Evolutionary conservation across 2,329 filamentous ascomycete species (phyloP).

Genomic region (Alternaria brassicicola): DNA sequence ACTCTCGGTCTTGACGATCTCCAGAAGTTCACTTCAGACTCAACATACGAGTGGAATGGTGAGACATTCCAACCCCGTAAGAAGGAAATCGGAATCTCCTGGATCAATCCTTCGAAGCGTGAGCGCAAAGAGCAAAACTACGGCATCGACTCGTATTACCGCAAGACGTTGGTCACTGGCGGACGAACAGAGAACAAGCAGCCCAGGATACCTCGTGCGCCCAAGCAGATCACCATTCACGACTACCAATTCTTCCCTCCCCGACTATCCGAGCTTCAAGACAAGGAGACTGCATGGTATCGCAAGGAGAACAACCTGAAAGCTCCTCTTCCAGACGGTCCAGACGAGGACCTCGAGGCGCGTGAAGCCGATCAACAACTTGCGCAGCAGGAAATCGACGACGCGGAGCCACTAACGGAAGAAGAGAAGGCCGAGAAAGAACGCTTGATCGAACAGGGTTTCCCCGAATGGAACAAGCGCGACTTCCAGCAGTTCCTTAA

Average conservation of each 20-base stretch:
- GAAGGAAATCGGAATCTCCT: slow-evolving; percentile 88
- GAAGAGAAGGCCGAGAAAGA: slow-evolving; percentile 89
- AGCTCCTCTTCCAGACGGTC: slow-evolving; percentile 83
- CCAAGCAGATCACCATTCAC: slow-evolving; percentile 88
- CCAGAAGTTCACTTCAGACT: slow-evolving; percentile 97
- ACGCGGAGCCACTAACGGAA: slow-evolving; percentile 84
- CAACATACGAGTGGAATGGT: slow-evolving; percentile 98
- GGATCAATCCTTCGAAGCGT: slow-evolving; percentile 98
- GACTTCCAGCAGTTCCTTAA: slow-evolving; percentile 99
- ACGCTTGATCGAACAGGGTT: slow-evolving; percentile 79
- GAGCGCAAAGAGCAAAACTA: slow-evolving; percentile 98
- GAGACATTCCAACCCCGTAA: slow-evolving; percentile 85
- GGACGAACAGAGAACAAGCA: slow-evolving; percentile 81
- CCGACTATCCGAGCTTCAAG: slow-evolving; percentile 84
- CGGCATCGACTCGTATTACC: slow-evolving; percentile 98
- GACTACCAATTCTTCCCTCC: slow-evolving; percentile 98
- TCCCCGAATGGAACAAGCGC: slow-evolving; percentile 92
- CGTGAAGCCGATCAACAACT: slow-evolving; percentile 85
- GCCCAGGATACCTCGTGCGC: slow-evolving; percentile 92
- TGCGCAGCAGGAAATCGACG: slow-evolving; percentile 92
- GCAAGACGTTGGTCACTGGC: slow-evolving; percentile 84
- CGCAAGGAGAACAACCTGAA: slow-evolving; percentile 97
- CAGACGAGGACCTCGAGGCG: slow-evolving; percentile 84
- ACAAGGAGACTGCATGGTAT: slow-evolving; percentile 94
- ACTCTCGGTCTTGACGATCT: slow-evolving; percentile 96